A percentile compares a stretch with the other conserved stretches of the same genome.
phyloP scores from a whole-genome alignment of 192 early-diverging fungal species.

The Podila epicladia region DNA sequence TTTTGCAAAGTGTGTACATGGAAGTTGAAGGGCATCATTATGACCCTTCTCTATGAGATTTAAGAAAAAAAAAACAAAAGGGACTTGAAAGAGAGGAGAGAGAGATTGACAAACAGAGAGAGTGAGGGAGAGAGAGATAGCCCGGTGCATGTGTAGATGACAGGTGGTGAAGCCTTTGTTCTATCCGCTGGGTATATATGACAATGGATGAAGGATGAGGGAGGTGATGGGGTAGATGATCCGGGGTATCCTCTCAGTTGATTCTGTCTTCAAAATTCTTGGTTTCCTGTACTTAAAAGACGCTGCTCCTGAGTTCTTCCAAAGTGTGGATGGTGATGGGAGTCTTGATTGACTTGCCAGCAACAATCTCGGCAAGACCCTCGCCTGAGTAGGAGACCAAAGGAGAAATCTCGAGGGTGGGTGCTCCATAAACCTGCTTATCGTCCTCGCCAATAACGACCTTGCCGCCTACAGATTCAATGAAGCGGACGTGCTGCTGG shows the following conservation, averaged over 20 bases:
- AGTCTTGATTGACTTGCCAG: constrained; percentile 73
- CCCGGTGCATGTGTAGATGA: no score
- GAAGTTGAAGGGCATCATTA: no score
- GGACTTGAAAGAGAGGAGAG: no score
- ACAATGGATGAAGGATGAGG: background rate
- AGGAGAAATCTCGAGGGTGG: constrained; percentile 86
- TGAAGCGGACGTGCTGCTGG: constrained; percentile 88
- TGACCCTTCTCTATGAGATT: no score
- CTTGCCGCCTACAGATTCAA: constrained; percentile 84
- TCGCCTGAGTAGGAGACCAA: constrained; percentile 94
- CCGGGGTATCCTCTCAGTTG: background rate
- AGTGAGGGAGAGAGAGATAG: no score
- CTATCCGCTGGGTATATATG: constrained; percentile 2
- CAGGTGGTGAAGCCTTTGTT: no score
- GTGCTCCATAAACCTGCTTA: constrained; percentile 47
- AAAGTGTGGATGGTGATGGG: constrained; percentile 50
- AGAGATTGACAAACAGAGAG: no score
- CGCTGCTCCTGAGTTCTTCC: constrained; percentile 29
- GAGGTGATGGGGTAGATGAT: background rate
- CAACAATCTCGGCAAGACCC: constrained; percentile 78
- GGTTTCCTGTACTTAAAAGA: constrained; percentile 13
- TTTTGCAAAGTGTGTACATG: no score
- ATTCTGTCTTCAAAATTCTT: background rate
- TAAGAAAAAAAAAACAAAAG: no score
- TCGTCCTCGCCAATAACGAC: constrained; percentile 63